A percentile compares a stretch with the other conserved stretches of the same genome.
These are phyloP conservation scores for Cupressus sempervirens DNA, from an alignment of 75 land plant genomes.

Conservation along the genomic window DNA sequence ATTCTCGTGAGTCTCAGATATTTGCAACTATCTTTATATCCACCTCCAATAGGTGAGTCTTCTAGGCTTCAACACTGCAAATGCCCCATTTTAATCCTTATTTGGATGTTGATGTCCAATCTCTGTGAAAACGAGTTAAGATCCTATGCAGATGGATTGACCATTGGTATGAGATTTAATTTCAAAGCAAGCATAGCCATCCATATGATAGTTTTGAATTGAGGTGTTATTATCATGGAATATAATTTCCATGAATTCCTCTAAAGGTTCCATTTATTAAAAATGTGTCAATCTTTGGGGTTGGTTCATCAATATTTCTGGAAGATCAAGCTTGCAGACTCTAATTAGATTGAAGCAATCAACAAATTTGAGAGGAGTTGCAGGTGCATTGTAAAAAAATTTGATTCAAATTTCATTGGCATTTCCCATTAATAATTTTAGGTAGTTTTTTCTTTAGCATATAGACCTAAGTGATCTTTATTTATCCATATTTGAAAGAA, in stretches of 20 bases:
- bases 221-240: constrained; percentile 73
- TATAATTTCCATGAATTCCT: constrained; percentile 81
- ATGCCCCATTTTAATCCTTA: too few species aligned
- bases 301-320: constrained; percentile 47
- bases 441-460: constrained; percentile 54
- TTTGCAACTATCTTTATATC: too few species aligned
- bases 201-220: constrained; percentile 78
- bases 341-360: constrained; percentile 57
- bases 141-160: too few species aligned
- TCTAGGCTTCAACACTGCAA: too few species aligned
- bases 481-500: constrained; percentile 77
- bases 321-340: constrained; percentile 71
- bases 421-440: constrained; percentile 45
- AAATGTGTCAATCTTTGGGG: constrained; percentile 49
- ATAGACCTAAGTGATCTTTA: constrained; percentile 70
- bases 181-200: constrained; percentile 90
- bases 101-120: too few species aligned
- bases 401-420: constrained; percentile 57
- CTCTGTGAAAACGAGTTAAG: too few species aligned
- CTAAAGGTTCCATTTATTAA: constrained; percentile 72
- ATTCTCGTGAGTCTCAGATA: too few species aligned
- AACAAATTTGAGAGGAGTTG: constrained; percentile 80
- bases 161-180: too few species aligned
- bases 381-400: constrained; percentile 57
- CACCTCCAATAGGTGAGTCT: too few species aligned